Conservation (phyloP, 106 monocot species). For the Dioscorea dumetorum region DNA sequence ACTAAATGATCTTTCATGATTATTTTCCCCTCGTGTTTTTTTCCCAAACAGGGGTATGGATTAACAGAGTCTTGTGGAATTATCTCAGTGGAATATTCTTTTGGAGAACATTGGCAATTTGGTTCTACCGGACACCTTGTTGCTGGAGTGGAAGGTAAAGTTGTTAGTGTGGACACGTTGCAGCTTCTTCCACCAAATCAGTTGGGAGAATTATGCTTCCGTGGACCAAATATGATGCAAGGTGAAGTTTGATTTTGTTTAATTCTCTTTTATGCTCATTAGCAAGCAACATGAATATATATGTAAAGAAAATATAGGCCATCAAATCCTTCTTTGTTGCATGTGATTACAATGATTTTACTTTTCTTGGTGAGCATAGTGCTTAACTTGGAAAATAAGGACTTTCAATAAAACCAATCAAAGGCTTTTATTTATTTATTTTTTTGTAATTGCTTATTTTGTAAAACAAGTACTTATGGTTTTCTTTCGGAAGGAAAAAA, state of each 20-base stretch:
- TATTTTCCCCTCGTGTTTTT: neutral
- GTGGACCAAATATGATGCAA: constrained; percentile 91
- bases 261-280: neutral
- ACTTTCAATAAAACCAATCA: too few species aligned
- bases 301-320: too few species aligned
- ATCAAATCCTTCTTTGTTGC: too few species aligned
- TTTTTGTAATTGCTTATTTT: neutral
- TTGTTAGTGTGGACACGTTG: constrained; percentile 43
- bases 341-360: too few species aligned
- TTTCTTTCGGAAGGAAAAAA: too few species aligned
- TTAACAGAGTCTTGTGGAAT: constrained; percentile 78
- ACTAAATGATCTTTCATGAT: neutral
- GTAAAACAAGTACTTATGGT: neutral
- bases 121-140: constrained; percentile 62
- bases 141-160: constrained; percentile 63
- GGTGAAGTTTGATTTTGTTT: constrained; percentile 28
- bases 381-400: too few species aligned
- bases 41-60: constrained; percentile 68
- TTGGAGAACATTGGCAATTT: constrained; percentile 17
- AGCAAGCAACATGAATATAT: too few species aligned
- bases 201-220: constrained; percentile 72
- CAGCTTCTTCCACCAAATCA: constrained; percentile 75
- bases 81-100: constrained; percentile 51
- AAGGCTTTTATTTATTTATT: too few species aligned
- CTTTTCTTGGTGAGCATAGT: neutral